A percentile compares a stretch with the other conserved stretches of the same genome.
Conservation (phyloP, 2,329 filamentous ascomycete species). For the Nigrospora oryzae region DNA sequence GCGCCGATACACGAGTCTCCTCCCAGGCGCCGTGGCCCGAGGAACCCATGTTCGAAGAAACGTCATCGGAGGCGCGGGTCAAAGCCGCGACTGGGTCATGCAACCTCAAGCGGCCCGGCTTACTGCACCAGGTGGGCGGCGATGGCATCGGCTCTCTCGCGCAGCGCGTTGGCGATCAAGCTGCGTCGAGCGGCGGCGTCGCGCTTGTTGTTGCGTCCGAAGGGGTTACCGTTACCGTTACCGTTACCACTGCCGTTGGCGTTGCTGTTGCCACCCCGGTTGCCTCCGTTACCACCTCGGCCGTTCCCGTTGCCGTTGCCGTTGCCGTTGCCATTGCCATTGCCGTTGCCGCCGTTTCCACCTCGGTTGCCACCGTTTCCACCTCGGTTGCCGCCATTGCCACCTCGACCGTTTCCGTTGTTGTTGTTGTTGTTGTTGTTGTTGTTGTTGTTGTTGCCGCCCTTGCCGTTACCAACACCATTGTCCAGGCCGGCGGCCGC, state of each 20-base stretch:
- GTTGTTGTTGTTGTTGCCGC: constrained; percentile 3
- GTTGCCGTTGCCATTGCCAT: not conserved
- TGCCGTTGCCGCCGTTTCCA: constrained; percentile 2
- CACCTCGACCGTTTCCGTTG: constrained; percentile 4
- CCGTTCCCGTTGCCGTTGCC: not conserved
- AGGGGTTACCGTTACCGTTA: constrained; percentile 1
- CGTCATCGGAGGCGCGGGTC: no score
- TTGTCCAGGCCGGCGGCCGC: constrained; percentile 1
- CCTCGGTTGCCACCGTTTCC: not conserved
- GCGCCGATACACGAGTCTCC: no score
- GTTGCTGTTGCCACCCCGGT: constrained; percentile 11
- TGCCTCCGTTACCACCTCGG: constrained; percentile 14
- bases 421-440: constrained; percentile 4
- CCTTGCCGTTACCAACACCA: constrained; percentile 3
- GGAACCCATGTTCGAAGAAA: no score
- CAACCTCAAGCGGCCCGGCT: no score
- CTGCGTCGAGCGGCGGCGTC: constrained; percentile 2
- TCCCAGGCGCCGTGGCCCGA: no score
- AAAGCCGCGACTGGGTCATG: no score
- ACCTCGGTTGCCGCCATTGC: constrained; percentile 2
- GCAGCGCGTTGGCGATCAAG: constrained; percentile 2
- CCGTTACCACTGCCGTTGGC: constrained; percentile 5
- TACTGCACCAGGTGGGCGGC: no score
- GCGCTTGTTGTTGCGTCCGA: constrained; percentile 3
- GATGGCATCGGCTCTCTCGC: no score